Percentiles rank a stretch among this genome's conserved stretches.
Conservation (phyloP, 176 grass and related monocot species). For the Triticum aestivum region DNA sequence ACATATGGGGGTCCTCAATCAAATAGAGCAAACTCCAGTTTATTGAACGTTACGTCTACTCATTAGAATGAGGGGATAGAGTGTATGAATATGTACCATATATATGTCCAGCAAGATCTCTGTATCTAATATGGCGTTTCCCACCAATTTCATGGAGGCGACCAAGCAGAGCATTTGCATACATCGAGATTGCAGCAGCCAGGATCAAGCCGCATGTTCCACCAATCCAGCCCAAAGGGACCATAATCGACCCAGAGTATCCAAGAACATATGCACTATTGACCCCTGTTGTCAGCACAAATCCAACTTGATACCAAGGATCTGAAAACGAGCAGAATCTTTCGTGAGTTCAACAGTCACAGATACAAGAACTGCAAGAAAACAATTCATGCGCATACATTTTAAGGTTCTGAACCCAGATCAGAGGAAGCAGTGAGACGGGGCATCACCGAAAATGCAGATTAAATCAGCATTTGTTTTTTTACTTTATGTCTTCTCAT, state of each 20-base stretch:
- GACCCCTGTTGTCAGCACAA: constrained; percentile 86
- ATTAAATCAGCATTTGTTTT: neutral
- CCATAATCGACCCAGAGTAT: constrained; percentile 85
- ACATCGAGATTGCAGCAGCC: constrained; percentile 85
- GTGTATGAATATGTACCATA: constrained; percentile 55
- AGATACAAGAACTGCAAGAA: neutral
- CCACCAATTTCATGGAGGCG: constrained; percentile 83
- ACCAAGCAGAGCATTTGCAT: constrained; percentile 82
- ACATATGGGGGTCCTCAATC: neutral
- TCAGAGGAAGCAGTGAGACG: neutral
- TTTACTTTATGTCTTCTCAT: neutral
- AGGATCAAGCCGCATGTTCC: constrained; percentile 74
- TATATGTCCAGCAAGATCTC: constrained; percentile 95
- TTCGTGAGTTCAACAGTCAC: neutral
- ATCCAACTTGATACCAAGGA: constrained; percentile 97
- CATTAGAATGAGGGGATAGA: neutral
- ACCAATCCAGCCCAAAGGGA: constrained; percentile 78
- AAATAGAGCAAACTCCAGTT: neutral
- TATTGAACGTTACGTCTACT: neutral
- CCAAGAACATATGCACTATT: constrained; percentile 96
- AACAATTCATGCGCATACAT: neutral
- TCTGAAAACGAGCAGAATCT: constrained; percentile 51
- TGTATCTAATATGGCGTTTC: constrained; percentile 94
- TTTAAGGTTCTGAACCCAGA: neutral
- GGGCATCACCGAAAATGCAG: neutral